Base-by-base conservation (phyloP, 306 rosid genomes). In the Begonia peltatifolia region DNA sequence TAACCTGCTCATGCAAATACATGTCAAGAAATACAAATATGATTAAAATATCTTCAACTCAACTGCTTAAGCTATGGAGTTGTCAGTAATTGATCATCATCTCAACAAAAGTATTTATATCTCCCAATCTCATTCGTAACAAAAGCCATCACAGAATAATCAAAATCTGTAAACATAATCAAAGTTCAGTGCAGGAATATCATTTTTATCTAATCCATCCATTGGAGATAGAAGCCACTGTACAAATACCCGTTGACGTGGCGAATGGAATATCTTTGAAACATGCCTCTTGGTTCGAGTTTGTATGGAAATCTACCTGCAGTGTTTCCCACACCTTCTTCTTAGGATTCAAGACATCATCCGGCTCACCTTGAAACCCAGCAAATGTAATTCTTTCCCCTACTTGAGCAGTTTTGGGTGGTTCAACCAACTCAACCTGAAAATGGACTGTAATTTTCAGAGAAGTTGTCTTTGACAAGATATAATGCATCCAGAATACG, bases 271-370 rank as follows among this genome's bases (percentile, higher is more conserved):
- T 59, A 58, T 84, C 68, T 62, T 78, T 85, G 73, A 64, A 83
- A 66, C 92, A 90, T 3, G 97, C 97, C 47, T 78, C 83, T 8
- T 72, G 61, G 10, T 80, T 81, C 43, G 59, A 47, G 51, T 78
- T 80, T 0, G 60, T 57, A 42, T 52, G 78, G 53, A 90, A 73
- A 72, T 85, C 87, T 0, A 85, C 97, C 63, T 90, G 95, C 79
- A 90, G 63, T 9, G 95, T 80, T 53, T 90, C 97, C 90, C 90
- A 90, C 2, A 90, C 87, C 64, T 80, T 85, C 82, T 85, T 90
- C 76, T 90, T 90, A 2, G 97, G 95, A 71, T 90, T 90, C 41
- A 90, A 62, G 16, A 83, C 64, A 14, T 75, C 82, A 54, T 85
- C 95, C 6, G 97, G 84, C 64, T 65, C 65, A n/a, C 97, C 95